Conservation (phyloP, 768 basidiomycete genomes). For the Postia placenta region DNA sequence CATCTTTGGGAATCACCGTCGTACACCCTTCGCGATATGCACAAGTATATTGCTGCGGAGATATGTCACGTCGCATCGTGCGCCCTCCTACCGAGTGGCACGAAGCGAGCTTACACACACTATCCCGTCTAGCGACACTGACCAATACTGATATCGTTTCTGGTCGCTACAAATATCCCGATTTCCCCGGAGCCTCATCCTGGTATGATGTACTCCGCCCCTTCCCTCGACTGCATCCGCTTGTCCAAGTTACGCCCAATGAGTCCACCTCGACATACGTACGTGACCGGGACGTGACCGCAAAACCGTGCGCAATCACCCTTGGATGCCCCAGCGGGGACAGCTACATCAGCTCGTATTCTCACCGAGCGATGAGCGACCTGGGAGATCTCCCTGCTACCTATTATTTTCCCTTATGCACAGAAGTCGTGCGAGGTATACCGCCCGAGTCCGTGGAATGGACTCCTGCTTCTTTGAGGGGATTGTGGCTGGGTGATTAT, state of each 20-base stretch:
- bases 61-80: slow-evolving; percentile 10
- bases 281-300: too few relatives aligned
- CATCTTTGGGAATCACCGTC: not conserved
- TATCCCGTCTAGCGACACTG: slow-evolving; percentile 7
- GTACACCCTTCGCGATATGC: not conserved
- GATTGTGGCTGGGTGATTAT: slow-evolving; percentile 14
- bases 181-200: slow-evolving; percentile 3
- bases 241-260: slow-evolving; percentile 2
- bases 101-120: slow-evolving; percentile 4
- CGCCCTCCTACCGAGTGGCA: slow-evolving; percentile 6
- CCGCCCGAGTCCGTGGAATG: slow-evolving; percentile 4
- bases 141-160: too few relatives aligned
- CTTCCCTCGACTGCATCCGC: slow-evolving; percentile 12
- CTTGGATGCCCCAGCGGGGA: not conserved
- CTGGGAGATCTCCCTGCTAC: slow-evolving; percentile 6
- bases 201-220: slow-evolving; percentile 11
- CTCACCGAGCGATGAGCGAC: slow-evolving; percentile 2
- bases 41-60: slow-evolving; percentile 8
- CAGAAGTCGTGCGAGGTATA: not conserved
- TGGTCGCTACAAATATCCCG: too few relatives aligned
- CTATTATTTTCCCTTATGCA: slow-evolving; percentile 12
- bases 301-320: slow-evolving; percentile 10
- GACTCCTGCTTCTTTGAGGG: slow-evolving; percentile 4
- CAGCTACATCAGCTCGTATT: not conserved
- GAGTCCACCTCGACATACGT: too few relatives aligned